These are phyloP conservation scores for Mycena rosella DNA, from an alignment of 768 basidiomycete species.

Conservation along the genomic window DNA sequence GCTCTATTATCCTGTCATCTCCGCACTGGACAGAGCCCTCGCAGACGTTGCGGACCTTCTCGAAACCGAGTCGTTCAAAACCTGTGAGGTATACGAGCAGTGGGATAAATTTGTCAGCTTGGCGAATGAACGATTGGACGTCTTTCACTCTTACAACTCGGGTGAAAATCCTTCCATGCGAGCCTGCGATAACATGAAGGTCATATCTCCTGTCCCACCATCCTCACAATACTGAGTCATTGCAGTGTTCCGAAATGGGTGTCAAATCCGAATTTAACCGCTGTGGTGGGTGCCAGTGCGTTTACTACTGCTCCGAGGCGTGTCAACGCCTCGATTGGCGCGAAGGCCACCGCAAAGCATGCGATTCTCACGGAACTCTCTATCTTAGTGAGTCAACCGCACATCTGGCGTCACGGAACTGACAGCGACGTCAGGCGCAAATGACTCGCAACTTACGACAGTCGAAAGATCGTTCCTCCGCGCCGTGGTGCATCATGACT, in stretches of 20 bases:
- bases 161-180: not conserved
- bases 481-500: conserved; percentile 2
- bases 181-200: not conserved
- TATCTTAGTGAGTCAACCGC: not conserved
- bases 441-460: not conserved
- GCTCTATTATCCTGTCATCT: not conserved
- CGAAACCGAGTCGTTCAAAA: not conserved
- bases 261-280: not conserved
- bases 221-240: not conserved
- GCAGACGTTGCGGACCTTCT: not conserved
- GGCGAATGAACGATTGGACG: not conserved
- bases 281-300: not conserved
- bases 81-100: not conserved
- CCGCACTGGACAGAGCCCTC: not conserved
- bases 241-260: not conserved
- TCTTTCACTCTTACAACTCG: not conserved
- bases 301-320: not conserved
- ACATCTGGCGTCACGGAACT: not conserved
- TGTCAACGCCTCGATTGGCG: conserved; percentile 4
- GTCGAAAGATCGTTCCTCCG: not conserved
- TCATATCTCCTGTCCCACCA: not conserved
- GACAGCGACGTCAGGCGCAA: not conserved
- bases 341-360: conserved; percentile 4
- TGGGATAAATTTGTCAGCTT: not conserved
- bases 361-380: not conserved